Evolutionary conservation across 2,329 filamentous ascomycete species (phyloP), one percentile per base, ranked within the genome.

Genomic region (Thelonectria discophora): DNA sequence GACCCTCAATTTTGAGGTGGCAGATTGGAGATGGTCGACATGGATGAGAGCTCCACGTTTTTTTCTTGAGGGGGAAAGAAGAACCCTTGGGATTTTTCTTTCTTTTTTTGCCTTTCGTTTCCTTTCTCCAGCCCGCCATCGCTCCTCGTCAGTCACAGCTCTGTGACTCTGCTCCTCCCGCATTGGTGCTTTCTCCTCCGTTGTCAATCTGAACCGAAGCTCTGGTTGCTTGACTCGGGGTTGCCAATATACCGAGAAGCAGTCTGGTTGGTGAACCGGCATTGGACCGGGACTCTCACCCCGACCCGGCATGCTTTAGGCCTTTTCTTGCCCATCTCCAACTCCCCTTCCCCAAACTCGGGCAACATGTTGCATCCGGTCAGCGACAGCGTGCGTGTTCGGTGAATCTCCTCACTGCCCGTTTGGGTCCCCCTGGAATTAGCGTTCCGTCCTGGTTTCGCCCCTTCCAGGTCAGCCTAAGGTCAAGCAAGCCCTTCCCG

Each of bases 1-100:
- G 68, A 69, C 60, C 62, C 67, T 63, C 67, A 67, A 61, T 67
- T 48, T 60, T 42, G 56, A 49, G 50, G 32, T 42, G 55, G 45
- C 54, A 34, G 62, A 68, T 68, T 58, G 65, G 45, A 66, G 49
- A 60, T 51, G 59, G 55, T 37, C 34, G 52, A 53, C 59, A 62
- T 62, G 59, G 58, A 57, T 39, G 6, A 11, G 49, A 61, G 63
- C 56, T 57, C 42, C 60, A 58, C 53, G 39, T n/a, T n/a, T 20
- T 62, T 59, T 20, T 34, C 32, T 34, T 34, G 32, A 34, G 52
- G 32, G 46, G 17, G 27, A 34, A 34, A 13, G 10, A 34, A 47
- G 48, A 60, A 55, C 50, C 40, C 51, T 64, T 55, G 54, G 50
- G 24, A 53, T 40, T 43, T 53, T 40, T 43, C 46, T 53, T 39